Percentiles rank a stretch among this genome's conserved stretches.
Evolutionary conservation across 2,329 filamentous ascomycete genomes (phyloP).

Genomic region (Arthrinium puccinioides): DNA sequence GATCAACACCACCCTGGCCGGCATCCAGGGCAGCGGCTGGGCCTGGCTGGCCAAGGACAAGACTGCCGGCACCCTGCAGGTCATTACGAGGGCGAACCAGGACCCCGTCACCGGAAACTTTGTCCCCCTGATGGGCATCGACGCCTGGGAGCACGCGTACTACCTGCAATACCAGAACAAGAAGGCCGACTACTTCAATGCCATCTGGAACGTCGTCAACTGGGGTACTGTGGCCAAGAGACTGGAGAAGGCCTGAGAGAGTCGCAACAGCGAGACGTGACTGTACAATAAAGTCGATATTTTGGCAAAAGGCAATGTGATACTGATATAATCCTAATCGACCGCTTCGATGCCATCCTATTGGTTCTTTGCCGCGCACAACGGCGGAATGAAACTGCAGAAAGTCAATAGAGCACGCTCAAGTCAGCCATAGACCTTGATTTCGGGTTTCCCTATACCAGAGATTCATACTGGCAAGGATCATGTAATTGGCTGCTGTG

Average conservation of each 20-base stretch:
- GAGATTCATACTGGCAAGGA: too few relatives aligned
- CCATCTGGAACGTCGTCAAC: conserved; percentile 76
- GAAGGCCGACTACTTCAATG: conserved; percentile 75
- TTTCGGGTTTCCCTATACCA: too few relatives aligned
- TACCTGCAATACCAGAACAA: conserved; percentile 67
- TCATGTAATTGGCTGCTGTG: too few relatives aligned
- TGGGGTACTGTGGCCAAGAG: conserved; percentile 37
- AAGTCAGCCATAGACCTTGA: too few relatives aligned
- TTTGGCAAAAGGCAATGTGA: too few relatives aligned
- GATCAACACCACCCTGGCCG: conserved; percentile 47
- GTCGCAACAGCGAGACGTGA: too few relatives aligned
- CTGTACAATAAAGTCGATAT: too few relatives aligned
- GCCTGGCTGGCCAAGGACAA: conserved; percentile 55
- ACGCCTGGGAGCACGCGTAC: conserved; percentile 59
- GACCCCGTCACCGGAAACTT: conserved; percentile 45
- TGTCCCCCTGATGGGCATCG: conserved; percentile 50
- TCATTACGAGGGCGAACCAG: conserved; percentile 59
- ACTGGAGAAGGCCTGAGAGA: conserved; percentile 17
- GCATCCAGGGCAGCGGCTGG: conserved; percentile 61
- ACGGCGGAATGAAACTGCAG: too few relatives aligned
- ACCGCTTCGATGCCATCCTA: too few relatives aligned
- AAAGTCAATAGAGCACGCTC: too few relatives aligned
- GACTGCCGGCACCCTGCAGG: conserved; percentile 41
- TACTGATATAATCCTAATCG: too few relatives aligned
- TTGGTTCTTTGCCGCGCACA: too few relatives aligned